phyloP scores from a whole-genome alignment of 805 yeast species.

The Kregervanrija fluxuum region DNA sequence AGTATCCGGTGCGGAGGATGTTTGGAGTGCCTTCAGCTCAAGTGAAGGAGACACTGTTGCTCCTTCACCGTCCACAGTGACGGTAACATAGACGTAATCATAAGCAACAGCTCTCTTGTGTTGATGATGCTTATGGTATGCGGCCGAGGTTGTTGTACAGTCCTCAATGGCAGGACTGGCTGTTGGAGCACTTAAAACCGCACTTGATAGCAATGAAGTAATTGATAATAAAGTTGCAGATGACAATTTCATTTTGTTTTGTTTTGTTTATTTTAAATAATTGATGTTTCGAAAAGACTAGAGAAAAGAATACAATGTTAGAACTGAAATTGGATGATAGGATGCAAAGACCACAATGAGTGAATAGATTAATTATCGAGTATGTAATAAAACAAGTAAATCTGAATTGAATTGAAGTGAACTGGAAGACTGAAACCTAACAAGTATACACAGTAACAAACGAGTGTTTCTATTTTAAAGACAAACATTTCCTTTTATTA shows the following conservation, averaged over 20 bases:
- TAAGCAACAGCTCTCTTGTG: conserved; percentile 52
- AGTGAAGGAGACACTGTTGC: conserved; percentile 7
- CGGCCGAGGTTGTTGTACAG: conserved; percentile 32
- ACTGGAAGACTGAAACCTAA: too few species aligned
- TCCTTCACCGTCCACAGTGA: conserved; percentile 45
- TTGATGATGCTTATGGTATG: conserved; percentile 51
- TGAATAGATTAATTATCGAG: too few species aligned
- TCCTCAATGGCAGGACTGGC: conserved; percentile 32
- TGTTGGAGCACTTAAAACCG: conserved; percentile 21
- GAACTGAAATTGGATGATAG: not conserved
- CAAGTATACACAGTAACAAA: too few species aligned
- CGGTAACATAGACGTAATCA: conserved; percentile 42
- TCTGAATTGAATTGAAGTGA: too few species aligned
- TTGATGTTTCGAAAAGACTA: not conserved
- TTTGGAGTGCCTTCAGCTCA: conserved; percentile 7
- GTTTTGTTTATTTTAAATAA: not conserved
- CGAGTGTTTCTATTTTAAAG: too few species aligned
- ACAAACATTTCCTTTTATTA: too few species aligned
- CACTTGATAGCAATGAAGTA: conserved; percentile 19
- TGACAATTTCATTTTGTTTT: conserved; percentile 21
- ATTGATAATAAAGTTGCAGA: conserved; percentile 19
- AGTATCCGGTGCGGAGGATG: conserved; percentile 18
- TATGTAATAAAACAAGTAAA: too few species aligned
- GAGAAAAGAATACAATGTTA: not conserved
- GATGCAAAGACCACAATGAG: too few species aligned